Conservation (phyloP, 2,329 filamentous ascomycete species). For the Exophiala alcalophila region DNA sequence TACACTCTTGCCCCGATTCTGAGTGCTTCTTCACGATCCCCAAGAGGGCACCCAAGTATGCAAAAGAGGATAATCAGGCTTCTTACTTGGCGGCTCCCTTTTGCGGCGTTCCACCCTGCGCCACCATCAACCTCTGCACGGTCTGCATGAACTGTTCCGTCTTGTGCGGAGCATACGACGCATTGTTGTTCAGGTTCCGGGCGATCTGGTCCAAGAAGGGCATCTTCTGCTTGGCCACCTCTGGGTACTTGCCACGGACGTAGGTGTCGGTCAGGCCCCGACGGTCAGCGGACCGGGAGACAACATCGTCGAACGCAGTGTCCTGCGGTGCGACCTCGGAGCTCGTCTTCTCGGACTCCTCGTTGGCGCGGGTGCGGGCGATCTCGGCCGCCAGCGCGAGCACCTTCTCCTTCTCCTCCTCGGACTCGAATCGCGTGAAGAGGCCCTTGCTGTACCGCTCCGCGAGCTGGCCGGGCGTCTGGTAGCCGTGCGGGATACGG, state of each 20-base stretch:
- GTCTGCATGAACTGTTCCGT: slow-evolving; percentile 26
- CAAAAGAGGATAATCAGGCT: too few relatives aligned
- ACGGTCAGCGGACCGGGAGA: slow-evolving; percentile 15
- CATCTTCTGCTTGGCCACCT: slow-evolving; percentile 25
- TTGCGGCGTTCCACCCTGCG: slow-evolving; percentile 5
- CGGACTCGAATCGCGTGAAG: slow-evolving; percentile 28
- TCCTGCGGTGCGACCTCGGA: slow-evolving; percentile 19
- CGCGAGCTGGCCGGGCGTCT: slow-evolving; percentile 28
- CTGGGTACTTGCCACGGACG: slow-evolving; percentile 27
- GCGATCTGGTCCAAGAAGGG: slow-evolving; percentile 29
- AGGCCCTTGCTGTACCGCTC: slow-evolving; percentile 28
- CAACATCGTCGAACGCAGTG: slow-evolving; percentile 22
- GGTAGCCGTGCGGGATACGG: slow-evolving; percentile 30
- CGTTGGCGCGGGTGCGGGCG: slow-evolving; percentile 19
- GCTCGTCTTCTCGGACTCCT: slow-evolving; percentile 21
- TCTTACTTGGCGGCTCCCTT: slow-evolving; percentile 12
- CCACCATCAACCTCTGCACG: slow-evolving; percentile 16
- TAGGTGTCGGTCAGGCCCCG: slow-evolving; percentile 22
- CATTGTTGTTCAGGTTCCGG: slow-evolving; percentile 29
- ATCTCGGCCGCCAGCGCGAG: slow-evolving; percentile 25
- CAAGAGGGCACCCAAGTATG: too few relatives aligned
- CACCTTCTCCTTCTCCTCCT: slow-evolving; percentile 27
- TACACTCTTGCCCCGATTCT: too few relatives aligned
- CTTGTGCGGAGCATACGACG: slow-evolving; percentile 22
- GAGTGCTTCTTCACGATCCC: too few relatives aligned